Base-by-base conservation (phyloP, 768 basidiomycete genomes). In the Mycena galericulata region DNA sequence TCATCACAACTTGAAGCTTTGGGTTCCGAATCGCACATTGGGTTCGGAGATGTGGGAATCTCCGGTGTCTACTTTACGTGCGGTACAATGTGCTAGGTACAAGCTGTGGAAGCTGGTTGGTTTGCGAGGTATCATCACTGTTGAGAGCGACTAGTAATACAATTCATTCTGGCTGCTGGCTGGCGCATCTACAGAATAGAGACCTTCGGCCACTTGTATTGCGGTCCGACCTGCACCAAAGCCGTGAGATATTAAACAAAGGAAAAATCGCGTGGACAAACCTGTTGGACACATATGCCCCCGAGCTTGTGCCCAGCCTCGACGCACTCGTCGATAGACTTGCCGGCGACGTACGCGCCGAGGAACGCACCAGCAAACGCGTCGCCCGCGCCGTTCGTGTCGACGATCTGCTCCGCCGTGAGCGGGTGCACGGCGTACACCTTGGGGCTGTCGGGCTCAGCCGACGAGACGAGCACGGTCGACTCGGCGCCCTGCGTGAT, bases 341-440 rank as follows among this genome's bases (percentile, higher is more conserved):
- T 98, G 15, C 95, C 96, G 38, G 87, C 79, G 57, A 94, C 90
- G 62, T 88, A 85, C 2, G 92, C 97, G 56, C 95, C 98, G 59
- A 98, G 80, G 87, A 99, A 97, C 41, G 94, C 98, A 65, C 97
- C 98, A 27, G 96, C 96, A 74, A 99, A 99, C 46, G 95, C 95
- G 78, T 99, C 97, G 46, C 98, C 98, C 24, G 98, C 98, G 57
- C 95, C 98, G 80, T 99, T 99, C 53, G 98, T 99, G 79, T 99
- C 98, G 65, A 98, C 92, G 72, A 98, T 96, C 79, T 90, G 74
- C 43, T 83, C 86, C 60, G 86, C 84, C 50, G 76, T 73, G 65
- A 97, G 82, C 41, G 85, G 81, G 58, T 82, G 76, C 55, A 97
- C 94, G 4, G 82, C 64, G 79, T 83, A 92, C 18, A 82, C 74